Conservation (phyloP, 1,139 yeast species). For the Blastobotrys capitulatus region DNA sequence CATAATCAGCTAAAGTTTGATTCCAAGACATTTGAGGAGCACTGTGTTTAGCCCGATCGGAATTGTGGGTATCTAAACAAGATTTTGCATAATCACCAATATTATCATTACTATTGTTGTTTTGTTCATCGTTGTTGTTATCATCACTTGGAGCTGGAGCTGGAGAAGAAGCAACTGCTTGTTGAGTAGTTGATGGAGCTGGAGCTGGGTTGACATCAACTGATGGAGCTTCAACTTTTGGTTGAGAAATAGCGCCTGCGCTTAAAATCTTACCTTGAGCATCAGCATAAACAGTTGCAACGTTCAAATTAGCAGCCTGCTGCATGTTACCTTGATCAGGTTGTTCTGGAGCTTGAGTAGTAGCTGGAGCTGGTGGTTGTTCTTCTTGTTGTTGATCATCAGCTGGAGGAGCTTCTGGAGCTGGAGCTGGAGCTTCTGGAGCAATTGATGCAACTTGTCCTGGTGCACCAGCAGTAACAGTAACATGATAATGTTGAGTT, state of each 20-base stretch:
- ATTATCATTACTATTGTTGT: too few relatives aligned
- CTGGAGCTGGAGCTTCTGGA: constrained; percentile 9
- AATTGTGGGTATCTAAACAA: constrained; percentile 44
- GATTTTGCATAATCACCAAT: constrained; percentile 8
- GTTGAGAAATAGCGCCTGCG: constrained; percentile 9
- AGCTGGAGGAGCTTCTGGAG: background rate
- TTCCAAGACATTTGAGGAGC: constrained; percentile 64
- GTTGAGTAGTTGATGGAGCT: background rate
- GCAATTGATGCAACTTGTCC: constrained; percentile 13
- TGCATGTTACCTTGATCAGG: constrained; percentile 2
- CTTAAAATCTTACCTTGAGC: constrained; percentile 5
- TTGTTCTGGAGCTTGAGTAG: constrained; percentile 1
- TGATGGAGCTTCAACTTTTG: constrained; percentile 4
- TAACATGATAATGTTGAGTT: constrained; percentile 23
- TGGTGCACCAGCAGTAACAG: constrained; percentile 24
- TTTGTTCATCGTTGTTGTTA: background rate
- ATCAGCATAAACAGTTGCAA: constrained; percentile 3
- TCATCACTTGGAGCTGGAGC: background rate
- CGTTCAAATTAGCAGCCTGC: constrained; percentile 3
- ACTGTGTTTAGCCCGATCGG: constrained; percentile 60
- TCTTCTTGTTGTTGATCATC: background rate
- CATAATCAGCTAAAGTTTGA: constrained; percentile 53
- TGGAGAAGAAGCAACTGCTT: constrained; percentile 2
- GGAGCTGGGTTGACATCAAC: constrained; percentile 4
- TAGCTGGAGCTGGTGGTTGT: background rate